Evolutionary conservation across 352 stramenopile genomes (phyloP).

Genomic region (Elongisporangium senticosum): DNA sequence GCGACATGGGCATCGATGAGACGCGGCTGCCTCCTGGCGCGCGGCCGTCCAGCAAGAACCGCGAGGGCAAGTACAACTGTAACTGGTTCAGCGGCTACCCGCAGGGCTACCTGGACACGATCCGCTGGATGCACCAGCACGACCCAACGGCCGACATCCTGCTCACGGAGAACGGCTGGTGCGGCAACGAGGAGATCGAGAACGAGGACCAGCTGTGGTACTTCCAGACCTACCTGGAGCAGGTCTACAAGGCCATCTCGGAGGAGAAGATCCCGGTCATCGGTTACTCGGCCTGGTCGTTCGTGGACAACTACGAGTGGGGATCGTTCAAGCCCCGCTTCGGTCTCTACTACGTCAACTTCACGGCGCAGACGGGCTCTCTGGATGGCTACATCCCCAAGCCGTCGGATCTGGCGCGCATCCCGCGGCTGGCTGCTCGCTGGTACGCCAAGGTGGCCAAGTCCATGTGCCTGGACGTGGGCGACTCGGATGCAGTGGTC

Average conservation of each 20-base stretch:
- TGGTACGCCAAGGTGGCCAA: constrained; percentile 27
- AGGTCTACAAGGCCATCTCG: constrained; percentile 42
- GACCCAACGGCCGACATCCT: constrained; percentile 32
- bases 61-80: constrained; percentile 38
- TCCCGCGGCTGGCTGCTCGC: constrained; percentile 20
- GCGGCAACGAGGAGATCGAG: constrained; percentile 45
- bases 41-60: constrained; percentile 36
- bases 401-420: constrained; percentile 14
- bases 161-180: constrained; percentile 69
- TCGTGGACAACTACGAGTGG: constrained; percentile 26
- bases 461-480: constrained; percentile 25
- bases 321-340: constrained; percentile 35
- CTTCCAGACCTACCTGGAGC: constrained; percentile 38
- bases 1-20: constrained; percentile 45
- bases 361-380: constrained; percentile 20
- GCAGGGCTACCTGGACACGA: constrained; percentile 38
- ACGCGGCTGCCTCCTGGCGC: constrained; percentile 57
- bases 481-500: background rate
- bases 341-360: constrained; percentile 60
- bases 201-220: constrained; percentile 61
- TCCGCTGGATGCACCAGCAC: constrained; percentile 40
- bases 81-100: constrained; percentile 49
- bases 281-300: constrained; percentile 89
- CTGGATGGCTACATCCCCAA: constrained; percentile 15
- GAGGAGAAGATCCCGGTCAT: constrained; percentile 55